A percentile compares a stretch with the other conserved stretches of the same genome.
phyloP scores from a whole-genome alignment of 306 rosid genomes.

The Castanea mollissima region DNA sequence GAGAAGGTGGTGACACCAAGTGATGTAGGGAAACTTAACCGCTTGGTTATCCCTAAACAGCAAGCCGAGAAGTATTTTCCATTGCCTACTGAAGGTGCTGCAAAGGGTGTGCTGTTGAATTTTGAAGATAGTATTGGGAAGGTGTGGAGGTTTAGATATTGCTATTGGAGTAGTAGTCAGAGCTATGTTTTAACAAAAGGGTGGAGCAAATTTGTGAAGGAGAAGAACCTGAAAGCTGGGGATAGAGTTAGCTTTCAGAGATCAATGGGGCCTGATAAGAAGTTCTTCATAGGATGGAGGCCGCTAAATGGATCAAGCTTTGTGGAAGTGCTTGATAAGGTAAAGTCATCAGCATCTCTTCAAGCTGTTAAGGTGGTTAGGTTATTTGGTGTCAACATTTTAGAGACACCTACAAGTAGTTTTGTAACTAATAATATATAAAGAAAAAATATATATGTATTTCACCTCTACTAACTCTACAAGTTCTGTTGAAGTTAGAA shows the following conservation, averaged over 20 bases:
- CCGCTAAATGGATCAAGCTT: background rate
- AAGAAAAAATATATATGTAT: background rate
- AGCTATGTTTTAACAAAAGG: conserved; percentile 48
- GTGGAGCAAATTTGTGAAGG: conserved; percentile 48
- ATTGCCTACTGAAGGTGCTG: background rate
- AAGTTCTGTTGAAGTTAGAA: too few species aligned
- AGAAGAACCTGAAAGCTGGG: conserved; percentile 38
- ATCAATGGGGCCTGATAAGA: conserved; percentile 24
- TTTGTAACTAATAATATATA: background rate
- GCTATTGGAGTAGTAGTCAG: conserved; percentile 48
- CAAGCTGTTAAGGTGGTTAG: conserved; percentile 18
- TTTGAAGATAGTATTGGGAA: conserved; percentile 34
- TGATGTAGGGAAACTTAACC: conserved; percentile 46
- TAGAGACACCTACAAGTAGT: background rate
- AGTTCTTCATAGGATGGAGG: conserved; percentile 21
- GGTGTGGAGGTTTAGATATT: conserved; percentile 43
- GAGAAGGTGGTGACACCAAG: conserved; percentile 49
- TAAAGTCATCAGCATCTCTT: background rate
- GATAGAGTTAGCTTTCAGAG: conserved; percentile 36
- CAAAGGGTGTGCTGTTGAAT: conserved; percentile 27
- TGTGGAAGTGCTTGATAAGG: background rate
- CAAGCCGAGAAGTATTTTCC: conserved; percentile 47
- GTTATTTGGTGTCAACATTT: conserved; percentile 41
- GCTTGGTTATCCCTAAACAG: conserved; percentile 43
- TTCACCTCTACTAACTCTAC: too few species aligned